Percentiles rank a stretch among this genome's conserved stretches.
Evolutionary conservation across 1,284 basidiomycete species (phyloP).

Genomic region (Phellopilus nigrolimitatus): DNA sequence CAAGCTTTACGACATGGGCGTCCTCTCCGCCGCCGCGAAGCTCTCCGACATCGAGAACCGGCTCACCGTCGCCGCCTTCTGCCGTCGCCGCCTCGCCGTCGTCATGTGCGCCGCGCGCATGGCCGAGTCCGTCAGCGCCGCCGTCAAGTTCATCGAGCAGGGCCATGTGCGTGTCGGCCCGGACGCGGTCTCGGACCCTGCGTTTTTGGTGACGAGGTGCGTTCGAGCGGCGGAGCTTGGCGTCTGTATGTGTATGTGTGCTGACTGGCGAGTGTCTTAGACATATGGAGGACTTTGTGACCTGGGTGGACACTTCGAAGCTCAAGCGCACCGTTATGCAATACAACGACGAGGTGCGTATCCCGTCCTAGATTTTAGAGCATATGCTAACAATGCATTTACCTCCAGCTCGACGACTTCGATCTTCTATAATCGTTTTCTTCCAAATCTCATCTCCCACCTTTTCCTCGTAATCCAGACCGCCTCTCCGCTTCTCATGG

Average conservation of each 20-base stretch:
- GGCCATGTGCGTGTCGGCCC: constrained; percentile 97
- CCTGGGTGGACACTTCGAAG: constrained; percentile 98
- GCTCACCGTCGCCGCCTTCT: constrained; percentile 93
- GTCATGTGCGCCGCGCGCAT: constrained; percentile 92
- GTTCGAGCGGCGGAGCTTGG: too few relatives aligned
- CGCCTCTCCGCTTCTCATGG: too few relatives aligned
- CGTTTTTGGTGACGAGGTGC: constrained; percentile 91
- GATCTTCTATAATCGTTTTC: constrained; percentile 62
- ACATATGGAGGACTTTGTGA: constrained; percentile 99
- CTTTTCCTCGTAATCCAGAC: not conserved
- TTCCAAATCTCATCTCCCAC: not conserved
- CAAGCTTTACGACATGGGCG: constrained; percentile 97
- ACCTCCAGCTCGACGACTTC: constrained; percentile 81
- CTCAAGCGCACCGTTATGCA: constrained; percentile 93
- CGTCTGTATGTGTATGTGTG: constrained; percentile 16
- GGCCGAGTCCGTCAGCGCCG: constrained; percentile 93
- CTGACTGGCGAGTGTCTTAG: constrained; percentile 33
- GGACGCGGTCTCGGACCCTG: constrained; percentile 94
- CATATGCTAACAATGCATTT: too few relatives aligned
- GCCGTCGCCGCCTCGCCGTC: constrained; percentile 86
- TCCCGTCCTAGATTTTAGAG: constrained; percentile 1
- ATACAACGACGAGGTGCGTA: constrained; percentile 92
- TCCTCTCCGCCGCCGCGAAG: constrained; percentile 79
- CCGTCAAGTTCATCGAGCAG: constrained; percentile 96
- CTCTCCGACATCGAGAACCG: constrained; percentile 92